phyloP scores from a whole-genome alignment of 2,329 filamentous ascomycete genomes.

The Aspergillus versicolor region DNA sequence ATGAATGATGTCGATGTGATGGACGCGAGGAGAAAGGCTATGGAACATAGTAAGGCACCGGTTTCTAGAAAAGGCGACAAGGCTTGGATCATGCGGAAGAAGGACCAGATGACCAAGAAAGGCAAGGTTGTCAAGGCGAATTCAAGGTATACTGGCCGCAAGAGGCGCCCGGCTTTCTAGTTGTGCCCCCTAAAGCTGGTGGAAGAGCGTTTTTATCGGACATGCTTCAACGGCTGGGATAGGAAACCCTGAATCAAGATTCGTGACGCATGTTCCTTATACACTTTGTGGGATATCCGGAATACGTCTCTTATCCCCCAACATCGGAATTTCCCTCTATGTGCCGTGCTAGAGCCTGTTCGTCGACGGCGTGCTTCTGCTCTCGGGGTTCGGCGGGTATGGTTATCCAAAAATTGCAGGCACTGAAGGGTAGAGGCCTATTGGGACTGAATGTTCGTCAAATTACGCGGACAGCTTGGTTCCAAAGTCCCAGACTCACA shows the following conservation, averaged over 20 bases:
- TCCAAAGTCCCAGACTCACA: background rate
- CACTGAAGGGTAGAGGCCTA: background rate
- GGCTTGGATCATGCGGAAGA: conserved; percentile 60
- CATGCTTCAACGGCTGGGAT: background rate
- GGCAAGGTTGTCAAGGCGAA: conserved; percentile 90
- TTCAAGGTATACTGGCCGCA: conserved; percentile 92
- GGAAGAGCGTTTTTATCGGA: background rate
- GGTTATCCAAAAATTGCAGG: background rate
- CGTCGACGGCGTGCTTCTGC: background rate
- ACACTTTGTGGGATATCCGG: background rate
- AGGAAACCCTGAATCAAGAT: background rate
- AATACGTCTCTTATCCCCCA: no score
- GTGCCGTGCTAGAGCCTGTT: background rate
- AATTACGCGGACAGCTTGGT: background rate
- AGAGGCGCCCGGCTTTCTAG: conserved; percentile 75
- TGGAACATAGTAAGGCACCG: conserved; percentile 42
- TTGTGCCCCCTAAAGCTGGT: background rate
- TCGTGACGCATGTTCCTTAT: background rate
- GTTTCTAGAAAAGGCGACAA: conserved; percentile 49
- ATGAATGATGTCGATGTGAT: conserved; percentile 86
- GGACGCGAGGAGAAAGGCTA: conserved; percentile 61
- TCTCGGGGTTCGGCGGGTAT: background rate
- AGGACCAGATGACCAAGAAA: conserved; percentile 90
- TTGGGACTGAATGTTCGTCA: background rate
- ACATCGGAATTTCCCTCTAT: background rate